Evolutionary conservation across 495 filamentous ascomycete genomes (phyloP), one percentile per base, ranked within the genome.

Genomic region (Melanomma pulvis-pyrius): DNA sequence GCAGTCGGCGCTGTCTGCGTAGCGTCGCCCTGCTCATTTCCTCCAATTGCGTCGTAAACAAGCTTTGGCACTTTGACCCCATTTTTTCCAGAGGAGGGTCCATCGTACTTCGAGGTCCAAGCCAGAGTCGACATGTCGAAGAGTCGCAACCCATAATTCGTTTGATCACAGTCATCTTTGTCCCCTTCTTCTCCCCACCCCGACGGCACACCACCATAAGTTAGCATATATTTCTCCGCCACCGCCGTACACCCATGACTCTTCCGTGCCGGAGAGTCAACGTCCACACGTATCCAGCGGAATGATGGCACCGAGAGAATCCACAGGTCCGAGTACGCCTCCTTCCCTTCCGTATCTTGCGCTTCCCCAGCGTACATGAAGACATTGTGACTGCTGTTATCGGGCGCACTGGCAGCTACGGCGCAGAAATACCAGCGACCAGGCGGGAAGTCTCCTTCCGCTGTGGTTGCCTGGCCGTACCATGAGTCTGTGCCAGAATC

Each of bases 271-370:
- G 15, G 19, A 44, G 19, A 26, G 6, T 26, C 15, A 47, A 49
- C 52, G 19, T 49, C 51, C 2, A 54, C 26, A 4, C 13, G 15
- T 25, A 63, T 4, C 61, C 61, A 63, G 34, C 26, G 61, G 51
- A 63, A 63, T 7, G 61, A 55, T 41, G 61, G 61, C 2, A 63
- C 24, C 11, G 50, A 55, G 21, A 63, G 61, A 11, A 63, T 56
- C 61, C 61, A 56, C 30, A 63, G 41, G 21, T 63, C 61, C 6
- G 49, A 41, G 25, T 15, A 57, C 2, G 49, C 30, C 8, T 28
- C 36, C 2, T 9, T 8, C 9, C 36, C n/a, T 8, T 11, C 44
- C 4, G 5, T 21, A 4, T 25, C 52, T 8, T n/a, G 5, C 3
- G 56, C 8, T 21, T 54, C 61, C 13, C 61, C 61, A 21, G 12